Evolutionary conservation across 2,329 filamentous ascomycete genomes (phyloP).

Genomic region (Pseudomassariella vexata): DNA sequence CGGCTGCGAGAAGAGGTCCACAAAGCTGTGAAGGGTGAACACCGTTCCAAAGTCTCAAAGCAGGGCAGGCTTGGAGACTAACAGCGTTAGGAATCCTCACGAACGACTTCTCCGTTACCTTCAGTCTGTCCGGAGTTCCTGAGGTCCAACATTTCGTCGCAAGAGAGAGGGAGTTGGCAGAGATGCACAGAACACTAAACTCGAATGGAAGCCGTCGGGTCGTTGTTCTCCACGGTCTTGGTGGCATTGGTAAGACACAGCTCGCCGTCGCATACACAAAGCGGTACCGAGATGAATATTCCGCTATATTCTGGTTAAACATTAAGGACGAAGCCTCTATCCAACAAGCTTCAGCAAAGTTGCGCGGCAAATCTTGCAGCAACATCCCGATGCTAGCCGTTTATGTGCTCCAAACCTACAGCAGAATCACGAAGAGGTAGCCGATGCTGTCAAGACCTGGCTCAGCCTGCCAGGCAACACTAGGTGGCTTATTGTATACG

Average conservation of each 20-base stretch:
- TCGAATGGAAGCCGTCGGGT: constrained; percentile 16
- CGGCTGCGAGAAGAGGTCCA: constrained; percentile 11
- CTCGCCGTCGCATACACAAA: constrained; percentile 11
- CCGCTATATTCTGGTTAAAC: constrained; percentile 12
- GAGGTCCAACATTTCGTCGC: constrained; percentile 24
- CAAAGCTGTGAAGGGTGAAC: constrained; percentile 8
- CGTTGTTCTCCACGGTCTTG: constrained; percentile 11
- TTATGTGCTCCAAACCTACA: constrained; percentile 5
- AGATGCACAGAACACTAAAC: constrained; percentile 21
- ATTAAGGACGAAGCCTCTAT: constrained; percentile 10
- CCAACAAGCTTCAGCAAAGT: constrained; percentile 11
- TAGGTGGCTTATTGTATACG: constrained; percentile 32
- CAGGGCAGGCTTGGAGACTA: constrained; percentile 5
- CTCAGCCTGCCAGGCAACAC: constrained; percentile 26
- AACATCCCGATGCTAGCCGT: constrained; percentile 8
- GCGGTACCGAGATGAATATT: constrained; percentile 9
- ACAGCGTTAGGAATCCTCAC: constrained; percentile 13
- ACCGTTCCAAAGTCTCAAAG: not conserved
- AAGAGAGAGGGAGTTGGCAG: constrained; percentile 20
- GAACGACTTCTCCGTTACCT: constrained; percentile 20
- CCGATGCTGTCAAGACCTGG: constrained; percentile 30
- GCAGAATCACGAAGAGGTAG: constrained; percentile 15
- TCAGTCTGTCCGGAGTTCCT: constrained; percentile 20
- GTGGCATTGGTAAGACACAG: constrained; percentile 15
- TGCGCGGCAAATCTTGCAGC: constrained; percentile 10